These are phyloP conservation scores for Carex littledalei DNA, from an alignment of 176 grass and related monocot species.

Conservation along the genomic window DNA sequence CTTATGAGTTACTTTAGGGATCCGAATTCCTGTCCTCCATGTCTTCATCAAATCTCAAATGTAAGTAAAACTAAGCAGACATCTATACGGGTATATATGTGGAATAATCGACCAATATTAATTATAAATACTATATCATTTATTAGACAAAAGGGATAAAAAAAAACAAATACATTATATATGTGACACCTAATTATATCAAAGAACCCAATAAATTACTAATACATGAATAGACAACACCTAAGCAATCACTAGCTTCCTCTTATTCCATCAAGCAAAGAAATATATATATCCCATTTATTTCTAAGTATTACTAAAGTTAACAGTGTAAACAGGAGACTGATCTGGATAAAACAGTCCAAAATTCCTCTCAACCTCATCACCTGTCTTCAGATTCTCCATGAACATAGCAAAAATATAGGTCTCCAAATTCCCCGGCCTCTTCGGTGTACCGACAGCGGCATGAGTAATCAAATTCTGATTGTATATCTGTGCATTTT, in stretches of 20 bases:
- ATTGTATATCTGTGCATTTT: conserved; percentile 52
- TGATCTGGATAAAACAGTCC: conserved; percentile 39
- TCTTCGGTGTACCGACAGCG: conserved; percentile 38
- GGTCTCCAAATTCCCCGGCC: conserved; percentile 13
- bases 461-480: conserved; percentile 53
- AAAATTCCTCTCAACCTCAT: conserved; percentile 35
- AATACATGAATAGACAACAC: background rate
- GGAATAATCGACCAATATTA: background rate
- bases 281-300: background rate
- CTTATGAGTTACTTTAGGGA: too few relatives aligned
- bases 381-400: conserved; percentile 47
- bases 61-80: too few relatives aligned
- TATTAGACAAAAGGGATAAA: background rate
- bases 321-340: conserved; percentile 37
- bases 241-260: too few relatives aligned
- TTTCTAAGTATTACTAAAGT: conserved; percentile 17
- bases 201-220: background rate
- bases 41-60: too few relatives aligned
- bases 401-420: conserved; percentile 74
- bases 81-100: background rate
- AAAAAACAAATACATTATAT: background rate
- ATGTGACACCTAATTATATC: background rate
- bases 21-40: too few relatives aligned
- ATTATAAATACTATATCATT: background rate
- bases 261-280: background rate